Conservation (phyloP, 768 basidiomycete genomes). For the Scleroderma citrinum region DNA sequence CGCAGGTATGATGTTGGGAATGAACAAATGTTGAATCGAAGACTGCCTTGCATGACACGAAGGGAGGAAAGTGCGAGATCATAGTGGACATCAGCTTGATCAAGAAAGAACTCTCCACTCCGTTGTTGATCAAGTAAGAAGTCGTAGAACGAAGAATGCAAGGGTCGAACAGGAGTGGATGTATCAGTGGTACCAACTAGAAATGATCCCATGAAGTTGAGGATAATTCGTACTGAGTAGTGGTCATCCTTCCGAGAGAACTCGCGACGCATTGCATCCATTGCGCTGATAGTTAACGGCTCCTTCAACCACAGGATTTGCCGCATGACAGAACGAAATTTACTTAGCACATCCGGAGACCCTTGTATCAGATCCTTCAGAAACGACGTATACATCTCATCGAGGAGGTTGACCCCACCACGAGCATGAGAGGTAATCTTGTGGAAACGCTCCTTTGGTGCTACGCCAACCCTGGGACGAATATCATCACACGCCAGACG, state of each 20-base stretch:
- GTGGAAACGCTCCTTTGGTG: neutral
- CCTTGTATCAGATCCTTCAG: neutral
- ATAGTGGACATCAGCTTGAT: conserved; percentile 5
- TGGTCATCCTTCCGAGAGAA: neutral
- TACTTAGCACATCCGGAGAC: neutral
- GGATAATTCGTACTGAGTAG: neutral
- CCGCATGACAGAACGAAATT: neutral
- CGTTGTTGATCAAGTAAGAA: conserved; percentile 14
- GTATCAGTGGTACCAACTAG: conserved; percentile 3
- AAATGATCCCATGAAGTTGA: conserved; percentile 3
- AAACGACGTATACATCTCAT: neutral
- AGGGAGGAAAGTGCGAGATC: conserved; percentile 20
- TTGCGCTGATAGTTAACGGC: neutral
- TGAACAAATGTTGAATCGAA: conserved; percentile 32
- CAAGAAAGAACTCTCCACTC: conserved; percentile 10
- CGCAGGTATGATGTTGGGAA: conserved; percentile 24
- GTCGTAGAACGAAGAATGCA: conserved; percentile 26
- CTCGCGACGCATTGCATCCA: neutral
- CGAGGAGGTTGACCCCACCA: neutral
- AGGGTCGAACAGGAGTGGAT: conserved; percentile 7
- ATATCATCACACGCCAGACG: conserved; percentile 12
- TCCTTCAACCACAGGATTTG: neutral
- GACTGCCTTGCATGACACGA: conserved; percentile 20
- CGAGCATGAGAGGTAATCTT: neutral
- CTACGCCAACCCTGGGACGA: neutral